Conservation (phyloP, 305 asterid species). For the Fraxinus xanthoxyloides region DNA sequence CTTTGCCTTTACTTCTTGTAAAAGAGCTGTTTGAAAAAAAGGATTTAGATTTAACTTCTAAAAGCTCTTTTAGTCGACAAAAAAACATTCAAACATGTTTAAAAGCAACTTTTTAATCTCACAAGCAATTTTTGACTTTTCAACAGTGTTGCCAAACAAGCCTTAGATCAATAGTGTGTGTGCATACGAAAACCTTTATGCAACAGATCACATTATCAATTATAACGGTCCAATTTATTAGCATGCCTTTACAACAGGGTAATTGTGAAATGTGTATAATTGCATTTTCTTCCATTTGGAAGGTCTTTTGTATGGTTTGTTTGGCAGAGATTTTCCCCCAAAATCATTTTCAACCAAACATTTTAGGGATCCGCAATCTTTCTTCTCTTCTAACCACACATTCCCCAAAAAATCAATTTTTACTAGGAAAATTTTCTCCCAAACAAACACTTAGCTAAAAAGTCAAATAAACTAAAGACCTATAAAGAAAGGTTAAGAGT, state of each 20-base stretch:
- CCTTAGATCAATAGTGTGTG: not conserved
- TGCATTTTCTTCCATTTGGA: not conserved
- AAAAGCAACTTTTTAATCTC: not conserved
- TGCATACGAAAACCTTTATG: not conserved
- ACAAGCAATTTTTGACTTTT: not conserved
- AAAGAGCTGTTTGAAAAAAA: not conserved
- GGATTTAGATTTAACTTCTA: not conserved
- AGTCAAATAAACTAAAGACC: not conserved
- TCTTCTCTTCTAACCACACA: not conserved
- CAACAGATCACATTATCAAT: not conserved
- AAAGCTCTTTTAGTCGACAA: not conserved
- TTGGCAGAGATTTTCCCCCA: not conserved
- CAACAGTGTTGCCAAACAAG: not conserved
- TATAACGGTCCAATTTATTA: not conserved
- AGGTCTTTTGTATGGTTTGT: not conserved
- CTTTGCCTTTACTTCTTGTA: not conserved
- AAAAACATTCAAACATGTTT: not conserved
- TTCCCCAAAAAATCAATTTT: not conserved
- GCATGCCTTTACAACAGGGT: not conserved
- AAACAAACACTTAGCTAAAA: not conserved
- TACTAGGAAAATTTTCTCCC: not conserved
- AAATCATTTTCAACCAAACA: not conserved
- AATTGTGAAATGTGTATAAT: not conserved
- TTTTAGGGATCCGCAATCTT: not conserved
- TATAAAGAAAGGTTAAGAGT: not conserved